Evolutionary conservation across 768 basidiomycete species (phyloP).

Genomic region (Trametes villosa): DNA sequence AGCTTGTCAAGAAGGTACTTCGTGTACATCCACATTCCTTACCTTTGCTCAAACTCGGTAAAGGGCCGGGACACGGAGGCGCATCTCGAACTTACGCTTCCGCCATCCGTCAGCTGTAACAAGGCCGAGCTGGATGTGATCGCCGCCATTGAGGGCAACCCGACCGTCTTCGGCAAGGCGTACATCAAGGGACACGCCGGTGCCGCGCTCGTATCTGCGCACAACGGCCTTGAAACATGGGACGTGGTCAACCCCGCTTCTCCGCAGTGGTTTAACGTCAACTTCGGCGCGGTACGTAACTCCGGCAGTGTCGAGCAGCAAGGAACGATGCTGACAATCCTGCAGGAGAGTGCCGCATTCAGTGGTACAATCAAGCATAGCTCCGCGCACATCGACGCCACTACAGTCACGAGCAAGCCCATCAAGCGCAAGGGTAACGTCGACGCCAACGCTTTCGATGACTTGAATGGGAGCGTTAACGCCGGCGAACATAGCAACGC

Average conservation of each 20-base stretch:
- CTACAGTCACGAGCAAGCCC: neutral
- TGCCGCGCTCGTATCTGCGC: neutral
- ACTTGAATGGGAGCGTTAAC: too few relatives aligned
- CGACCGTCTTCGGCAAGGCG: neutral
- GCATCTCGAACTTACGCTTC: neutral
- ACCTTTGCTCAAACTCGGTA: neutral
- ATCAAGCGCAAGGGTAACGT: neutral
- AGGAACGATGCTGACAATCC: neutral
- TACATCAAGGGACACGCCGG: constrained; percentile 11
- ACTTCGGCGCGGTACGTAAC: neutral
- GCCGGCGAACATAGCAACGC: neutral
- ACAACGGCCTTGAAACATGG: neutral
- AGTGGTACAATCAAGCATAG: neutral
- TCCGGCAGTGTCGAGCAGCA: too few relatives aligned
- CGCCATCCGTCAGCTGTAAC: constrained; percentile 2
- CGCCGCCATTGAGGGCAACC: neutral
- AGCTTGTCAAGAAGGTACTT: neutral
- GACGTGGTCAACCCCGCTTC: neutral
- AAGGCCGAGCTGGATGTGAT: neutral
- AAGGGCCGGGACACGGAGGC: constrained; percentile 5
- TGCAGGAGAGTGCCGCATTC: neutral
- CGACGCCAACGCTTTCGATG: too few relatives aligned
- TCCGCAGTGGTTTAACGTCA: neutral
- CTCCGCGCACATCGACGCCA: neutral
- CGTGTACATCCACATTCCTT: neutral